Percentiles rank a stretch among this genome's conserved stretches.
Conservation (phyloP, 108 stramenopile species). For the Conticribra guillardii region DNA sequence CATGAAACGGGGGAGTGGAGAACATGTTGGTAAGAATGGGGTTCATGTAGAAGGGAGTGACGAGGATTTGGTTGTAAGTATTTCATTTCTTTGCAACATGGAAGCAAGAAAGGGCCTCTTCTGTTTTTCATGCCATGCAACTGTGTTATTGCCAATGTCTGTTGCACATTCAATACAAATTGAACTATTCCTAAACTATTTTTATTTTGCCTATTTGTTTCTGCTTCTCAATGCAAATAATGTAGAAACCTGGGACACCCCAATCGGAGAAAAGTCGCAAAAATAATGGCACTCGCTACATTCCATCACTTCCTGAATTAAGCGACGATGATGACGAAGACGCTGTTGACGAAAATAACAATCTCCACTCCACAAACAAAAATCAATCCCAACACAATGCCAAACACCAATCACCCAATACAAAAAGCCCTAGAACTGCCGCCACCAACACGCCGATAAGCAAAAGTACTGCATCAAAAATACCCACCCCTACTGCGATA, state of each 20-base stretch:
- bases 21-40: slow-evolving; percentile 6
- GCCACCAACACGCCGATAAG: not conserved
- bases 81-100: too few relatives aligned
- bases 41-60: slow-evolving; percentile 14
- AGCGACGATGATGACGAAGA: slow-evolving; percentile 28
- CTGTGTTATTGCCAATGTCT: too few relatives aligned
- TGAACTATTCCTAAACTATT: too few relatives aligned
- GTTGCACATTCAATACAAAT: too few relatives aligned
- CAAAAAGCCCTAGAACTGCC: not conserved
- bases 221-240: not conserved
- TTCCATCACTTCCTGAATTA: slow-evolving; percentile 28
- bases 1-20: slow-evolving; percentile 33
- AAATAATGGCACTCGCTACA: slow-evolving; percentile 15
- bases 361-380: slow-evolving; percentile 11
- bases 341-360: slow-evolving; percentile 8
- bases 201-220: too few relatives aligned
- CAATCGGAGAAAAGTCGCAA: not conserved
- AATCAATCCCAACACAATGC: not conserved
- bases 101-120: too few relatives aligned
- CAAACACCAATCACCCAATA: too few relatives aligned
- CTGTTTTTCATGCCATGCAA: too few relatives aligned
- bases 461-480: not conserved
- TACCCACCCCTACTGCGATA: not conserved
- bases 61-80: slow-evolving; percentile 18
- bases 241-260: not conserved